Conservation (phyloP, 2,329 filamentous ascomycete species). For the Elsinoe necatrix region DNA sequence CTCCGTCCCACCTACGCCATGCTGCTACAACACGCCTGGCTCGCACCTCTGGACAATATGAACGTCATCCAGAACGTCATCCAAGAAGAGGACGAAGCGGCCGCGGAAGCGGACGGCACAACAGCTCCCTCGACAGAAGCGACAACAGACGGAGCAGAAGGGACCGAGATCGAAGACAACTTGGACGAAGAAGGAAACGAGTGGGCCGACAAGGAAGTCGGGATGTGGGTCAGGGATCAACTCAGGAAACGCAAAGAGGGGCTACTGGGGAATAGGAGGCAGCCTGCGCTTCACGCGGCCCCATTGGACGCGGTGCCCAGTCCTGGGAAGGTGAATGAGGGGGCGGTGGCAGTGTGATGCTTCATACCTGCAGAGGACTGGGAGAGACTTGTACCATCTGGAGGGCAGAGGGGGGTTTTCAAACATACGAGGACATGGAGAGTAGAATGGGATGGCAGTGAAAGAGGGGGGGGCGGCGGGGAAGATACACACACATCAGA, state of each 20-base stretch:
- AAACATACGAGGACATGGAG: no score
- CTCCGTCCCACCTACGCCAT: constrained; percentile 90
- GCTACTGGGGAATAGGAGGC: constrained; percentile 46
- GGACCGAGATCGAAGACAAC: constrained; percentile 25
- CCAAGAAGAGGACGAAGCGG: constrained; percentile 54
- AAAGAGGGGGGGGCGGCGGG: no score
- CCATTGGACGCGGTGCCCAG: constrained; percentile 61
- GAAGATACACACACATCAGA: no score
- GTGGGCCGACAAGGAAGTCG: constrained; percentile 70
- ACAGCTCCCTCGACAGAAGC: constrained; percentile 27
- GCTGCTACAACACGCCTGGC: constrained; percentile 83
- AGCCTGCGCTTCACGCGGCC: constrained; percentile 80
- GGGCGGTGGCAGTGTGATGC: constrained; percentile 10
- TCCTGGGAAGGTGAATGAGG: constrained; percentile 26
- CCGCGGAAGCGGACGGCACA: constrained; percentile 22
- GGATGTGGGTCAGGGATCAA: constrained; percentile 69
- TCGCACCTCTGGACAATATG: constrained; percentile 64
- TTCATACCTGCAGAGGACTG: neutral
- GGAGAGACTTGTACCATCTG: neutral
- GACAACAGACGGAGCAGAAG: no score
- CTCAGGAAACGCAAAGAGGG: constrained; percentile 59
- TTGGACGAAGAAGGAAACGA: constrained; percentile 27
- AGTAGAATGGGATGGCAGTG: no score
- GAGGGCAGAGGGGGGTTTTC: neutral
- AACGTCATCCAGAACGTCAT: constrained; percentile 65